Evolutionary conservation across 305 asterid species (phyloP), one percentile per base, ranked within the genome.

Genomic region (Ajuga reptans): DNA sequence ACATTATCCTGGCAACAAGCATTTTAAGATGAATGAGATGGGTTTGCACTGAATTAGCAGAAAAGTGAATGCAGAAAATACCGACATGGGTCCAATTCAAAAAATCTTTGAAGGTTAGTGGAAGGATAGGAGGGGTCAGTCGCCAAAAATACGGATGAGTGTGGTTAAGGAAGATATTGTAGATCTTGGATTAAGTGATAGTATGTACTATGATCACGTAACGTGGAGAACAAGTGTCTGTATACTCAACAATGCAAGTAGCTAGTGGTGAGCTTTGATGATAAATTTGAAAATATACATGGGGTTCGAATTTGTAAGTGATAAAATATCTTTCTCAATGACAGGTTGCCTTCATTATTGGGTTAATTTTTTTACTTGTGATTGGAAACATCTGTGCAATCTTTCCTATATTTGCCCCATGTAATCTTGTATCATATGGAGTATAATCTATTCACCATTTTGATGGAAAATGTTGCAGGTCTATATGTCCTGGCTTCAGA

Each of bases 401-500:
- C 31, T 29, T 50, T 14, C 18, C 18, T 8, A 17, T 8, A 14
- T 66, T 37, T 9, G 10, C 14, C 18, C 0, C 16, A 2, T 58
- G 63, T 17, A 11, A 50, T 34, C 18, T 34, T 60, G 41, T 37
- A 29, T 64, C 39, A 21, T 15, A 29, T 43, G 46, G 50, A 54
- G 39, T 73, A 12, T 47, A 31, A 60, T 63, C 14, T 63, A 9
- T 43, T 62, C 66, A 53, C 37, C 51, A 64, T 52, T 68, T 43
- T 34, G 24, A 55, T 47, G 27, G 64, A 47, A 64, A 60, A 64
- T 51, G 52, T 78, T 84, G 75, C 91, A 94, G 99, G 99, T 80
- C 83, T 94, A n/a, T 91, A 85, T 77, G 90, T 91, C 37, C 82
- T 94, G 82, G 86, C 96, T 78, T 91, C 98, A 73, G 99, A 89